Evolutionary conservation across 2,329 filamentous ascomycete species (phyloP), one percentile per base, ranked within the genome.

Genomic region (Nemania sp.): DNA sequence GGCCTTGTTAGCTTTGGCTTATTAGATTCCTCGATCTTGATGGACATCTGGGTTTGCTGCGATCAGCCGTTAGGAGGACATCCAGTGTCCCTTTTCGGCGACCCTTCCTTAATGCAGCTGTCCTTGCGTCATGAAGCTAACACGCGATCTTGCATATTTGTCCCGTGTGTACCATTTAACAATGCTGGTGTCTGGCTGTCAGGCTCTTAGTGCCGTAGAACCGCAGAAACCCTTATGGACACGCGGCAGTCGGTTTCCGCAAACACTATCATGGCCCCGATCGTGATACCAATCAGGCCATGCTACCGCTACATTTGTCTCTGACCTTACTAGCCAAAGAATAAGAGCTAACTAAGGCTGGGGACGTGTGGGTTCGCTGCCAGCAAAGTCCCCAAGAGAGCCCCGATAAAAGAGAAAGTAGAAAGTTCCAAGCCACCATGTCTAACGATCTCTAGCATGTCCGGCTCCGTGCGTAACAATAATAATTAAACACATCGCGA

Each of bases 11-110:
- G 26, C 52, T 41, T 38, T 18, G 26, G n/a, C 56, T 13, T 10
- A 7, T 55, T 54, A 26, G 47, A 53, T 22, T 56, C 51, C n/a
- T 64, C 66, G 66, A 68, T 68, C 66, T n/a, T 49, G 22, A 47
- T 26, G 56, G 45, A 11, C 56, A 56, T 29, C 10, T 35, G 22
- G 41, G 32, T 41, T 27, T 45, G 18, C 27, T 24, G 43, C 66
- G 66, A 68, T 68, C 66, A 64, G 5, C 29, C 27, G 22, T 20
- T 13, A 20, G 54, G 35, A 63, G 54, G 20, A n/a, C 41, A 41
- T 59, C 55, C 54, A 15, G 35, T 51, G 27, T 8, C 52, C 52
- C 52, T 54, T n/a, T 54, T 26, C 15, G 8, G 15, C 7, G 24
- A 32, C 35, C 22, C 7, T 58, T 47, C 24, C 35, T 43, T n/a